Base-by-base conservation (phyloP, 306 rosid species). In the Geum urbanum region DNA sequence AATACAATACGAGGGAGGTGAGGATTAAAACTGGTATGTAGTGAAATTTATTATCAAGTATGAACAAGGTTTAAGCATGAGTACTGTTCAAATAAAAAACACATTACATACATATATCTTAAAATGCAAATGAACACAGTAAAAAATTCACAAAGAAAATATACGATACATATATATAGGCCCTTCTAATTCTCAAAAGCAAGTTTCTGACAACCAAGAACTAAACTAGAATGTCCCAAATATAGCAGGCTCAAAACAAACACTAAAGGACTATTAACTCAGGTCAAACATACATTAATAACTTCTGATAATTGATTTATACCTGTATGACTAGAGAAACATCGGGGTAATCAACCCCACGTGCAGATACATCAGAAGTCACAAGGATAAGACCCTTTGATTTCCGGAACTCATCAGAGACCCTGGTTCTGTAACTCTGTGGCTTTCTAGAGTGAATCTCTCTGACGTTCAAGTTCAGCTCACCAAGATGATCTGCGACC, bases 281-380 rank as follows among this genome's bases (percentile, higher is more conserved):
- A 24, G 10, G 72, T 37, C 3, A 32, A 8, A 11, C 18, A 67
- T 48, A 4, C 9, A 70, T 32, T 3, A 32, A 32, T 32, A 32
- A 24, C 8, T 22, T 6, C 67, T 62, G 55, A 54, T 54, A 62
- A 71, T 77, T n/a, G n/a, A 48, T 44, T 49, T 48, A 35, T 80
- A 88, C 99, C 89, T 94, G 99, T 74, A 94, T 63, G 40, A 94
- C 99, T 70, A 94, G 95, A 46, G 95, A 80, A 63, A 94, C 99
- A 71, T 91, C 96, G 24, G 97, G 99, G 82, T 94, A 94, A 79
- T 94, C 99, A 66, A 94, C 99, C 66, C 99, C 97, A 1, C 99
- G 97, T 35, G 99, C 99, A 44, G 99, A 94, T 15, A 94, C 97
- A 71, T 94, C 99, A 8, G 99, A 94, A 40, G 99, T 94, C 37